Evolutionary conservation across 305 asterid species (phyloP).

Genomic region (Euphrasia arctica): DNA sequence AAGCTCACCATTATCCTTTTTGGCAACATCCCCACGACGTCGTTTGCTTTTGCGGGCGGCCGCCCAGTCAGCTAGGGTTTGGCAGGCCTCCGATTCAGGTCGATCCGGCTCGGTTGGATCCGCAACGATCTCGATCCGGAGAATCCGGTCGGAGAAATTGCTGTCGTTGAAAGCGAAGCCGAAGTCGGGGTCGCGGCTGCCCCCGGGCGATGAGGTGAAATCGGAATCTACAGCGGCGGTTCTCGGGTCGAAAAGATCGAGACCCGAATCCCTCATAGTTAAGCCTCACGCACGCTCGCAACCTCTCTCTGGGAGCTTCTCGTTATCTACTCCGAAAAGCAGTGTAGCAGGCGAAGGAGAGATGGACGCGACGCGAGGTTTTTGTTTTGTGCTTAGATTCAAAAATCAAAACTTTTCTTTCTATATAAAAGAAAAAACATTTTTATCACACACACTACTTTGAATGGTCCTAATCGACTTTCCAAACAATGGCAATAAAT

Average conservation of each 20-base stretch:
- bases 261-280: slow-evolving; percentile 70
- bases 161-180: slow-evolving; percentile 91
- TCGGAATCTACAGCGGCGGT: slow-evolving; percentile 67
- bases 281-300: not conserved
- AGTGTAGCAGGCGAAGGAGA: not conserved
- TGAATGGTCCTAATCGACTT: too few relatives aligned
- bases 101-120: slow-evolving; percentile 46
- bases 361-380: not conserved
- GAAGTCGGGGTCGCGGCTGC: slow-evolving; percentile 54
- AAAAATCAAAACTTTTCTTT: not conserved
- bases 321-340: not conserved
- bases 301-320: slow-evolving; percentile 20
- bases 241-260: slow-evolving; percentile 92
- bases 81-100: slow-evolving; percentile 45
- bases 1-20: slow-evolving; percentile 57
- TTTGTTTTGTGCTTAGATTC: not conserved
- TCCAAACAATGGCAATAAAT: too few relatives aligned
- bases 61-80: slow-evolving; percentile 76
- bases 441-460: too few relatives aligned
- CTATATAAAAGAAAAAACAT: too few relatives aligned
- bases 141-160: slow-evolving; percentile 83
- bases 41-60: slow-evolving; percentile 85
- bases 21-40: slow-evolving; percentile 60
- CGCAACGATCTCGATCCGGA: slow-evolving; percentile 74
- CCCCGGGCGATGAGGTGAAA: slow-evolving; percentile 36